phyloP scores from a whole-genome alignment of 2,329 filamentous ascomycete genomes.

The Aureobasidium pullulans region DNA sequence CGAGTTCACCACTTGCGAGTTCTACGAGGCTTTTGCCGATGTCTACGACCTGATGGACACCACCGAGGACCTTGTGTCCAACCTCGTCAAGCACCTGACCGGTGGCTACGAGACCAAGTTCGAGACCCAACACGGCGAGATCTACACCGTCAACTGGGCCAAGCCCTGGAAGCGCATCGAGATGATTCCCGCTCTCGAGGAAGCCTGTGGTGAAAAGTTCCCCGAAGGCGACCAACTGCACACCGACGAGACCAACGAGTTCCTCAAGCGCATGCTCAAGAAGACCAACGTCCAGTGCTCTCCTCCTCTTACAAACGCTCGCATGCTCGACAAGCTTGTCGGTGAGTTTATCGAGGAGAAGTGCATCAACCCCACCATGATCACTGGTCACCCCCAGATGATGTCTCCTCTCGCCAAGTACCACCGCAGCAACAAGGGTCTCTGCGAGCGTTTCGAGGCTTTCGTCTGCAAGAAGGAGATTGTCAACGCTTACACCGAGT shows the following conservation, averaged over 20 bases:
- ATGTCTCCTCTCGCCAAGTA: constrained; percentile 98
- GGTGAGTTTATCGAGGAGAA: constrained; percentile 94
- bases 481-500: constrained; percentile 92
- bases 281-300: constrained; percentile 88
- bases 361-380: constrained; percentile 89
- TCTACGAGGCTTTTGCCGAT: constrained; percentile 83
- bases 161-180: constrained; percentile 87
- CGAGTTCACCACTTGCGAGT: constrained; percentile 96
- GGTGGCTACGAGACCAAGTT: constrained; percentile 80
- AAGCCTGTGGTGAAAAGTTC: constrained; percentile 87
- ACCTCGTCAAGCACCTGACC: constrained; percentile 80
- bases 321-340: constrained; percentile 88
- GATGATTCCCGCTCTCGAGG: constrained; percentile 91
- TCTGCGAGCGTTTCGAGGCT: constrained; percentile 95
- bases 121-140: constrained; percentile 77
- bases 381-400: constrained; percentile 69
- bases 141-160: constrained; percentile 91
- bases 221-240: constrained; percentile 83
- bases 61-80: constrained; percentile 88
- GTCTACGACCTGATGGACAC: constrained; percentile 84
- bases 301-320: constrained; percentile 82
- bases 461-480: constrained; percentile 98
- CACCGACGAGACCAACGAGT: constrained; percentile 80
- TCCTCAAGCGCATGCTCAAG: constrained; percentile 75
- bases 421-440: constrained; percentile 69